Base-by-base conservation (phyloP, 805 yeast species). In the Monosporozyma yasuniensis region DNA sequence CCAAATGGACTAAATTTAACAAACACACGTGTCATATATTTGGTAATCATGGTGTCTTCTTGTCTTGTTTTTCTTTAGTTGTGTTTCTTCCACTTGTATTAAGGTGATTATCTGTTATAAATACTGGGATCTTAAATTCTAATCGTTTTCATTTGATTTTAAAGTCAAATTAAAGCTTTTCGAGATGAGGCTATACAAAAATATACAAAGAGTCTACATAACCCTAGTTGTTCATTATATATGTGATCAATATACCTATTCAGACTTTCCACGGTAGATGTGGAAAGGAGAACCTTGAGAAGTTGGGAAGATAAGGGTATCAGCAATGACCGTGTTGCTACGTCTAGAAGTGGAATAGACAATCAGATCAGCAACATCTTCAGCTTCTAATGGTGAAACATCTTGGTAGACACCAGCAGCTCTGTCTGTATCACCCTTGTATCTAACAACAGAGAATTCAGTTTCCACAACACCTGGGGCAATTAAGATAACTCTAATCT, bases 251-350 rank as follows among this genome's bases (percentile, higher is more conserved):
- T 16, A 7, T 42, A n/a, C 22, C 27, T 42, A 50, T 18, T 8
- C 12, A 19, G 52, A 25, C 22, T 28, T 21, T 5, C 42, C 21
- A 16, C 23, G 67, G 72, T 81, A 72, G 34, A 83, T 66, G 61
- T 83, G 87, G 57, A 73, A 69, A 7, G 95, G 81, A 52, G 86
- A 76, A 3, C 95, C 96, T 72, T 90, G 97, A 71, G 85, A 83
- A 44, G 81, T 77, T 16, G 96, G 87, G 71, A 89, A 87, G 11
- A 91, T 82, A 64, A 90, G 73, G 16, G 87, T 74, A 64, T 89
- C 95, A 2, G 85, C 84, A 60, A 80, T 66, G 3, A 80, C 85
- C 0, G 83, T 78, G 60, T 78, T 80, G 51, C 69, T 69, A 57
- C 72, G 76, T 70, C 84, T 76, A 1, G 83, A 72, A 28, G 79